Evolutionary conservation across 2,329 filamentous ascomycete genomes (phyloP).

Genomic region (Diaporthe caulivora): DNA sequence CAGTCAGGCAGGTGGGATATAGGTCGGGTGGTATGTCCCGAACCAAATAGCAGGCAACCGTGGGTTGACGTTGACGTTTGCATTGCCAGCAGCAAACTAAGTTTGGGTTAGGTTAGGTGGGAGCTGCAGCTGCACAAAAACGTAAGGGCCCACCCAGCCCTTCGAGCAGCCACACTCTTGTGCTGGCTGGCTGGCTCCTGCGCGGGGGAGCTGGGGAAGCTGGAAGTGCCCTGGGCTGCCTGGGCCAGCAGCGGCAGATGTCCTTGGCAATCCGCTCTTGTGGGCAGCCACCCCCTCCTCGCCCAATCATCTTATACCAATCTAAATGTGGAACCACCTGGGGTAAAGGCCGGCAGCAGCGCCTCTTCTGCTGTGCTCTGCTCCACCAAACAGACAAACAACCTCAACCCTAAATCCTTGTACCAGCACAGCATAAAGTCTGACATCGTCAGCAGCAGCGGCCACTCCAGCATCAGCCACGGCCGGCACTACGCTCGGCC

Average conservation of each 20-base stretch:
- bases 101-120: constrained; percentile 12
- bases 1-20: not conserved
- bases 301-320: constrained; percentile 33
- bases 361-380: not conserved
- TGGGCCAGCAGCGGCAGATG: not conserved
- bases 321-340: constrained; percentile 12
- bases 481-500: not conserved
- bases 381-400: constrained; percentile 26
- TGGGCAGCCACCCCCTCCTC: not conserved
- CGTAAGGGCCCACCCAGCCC: constrained; percentile 18
- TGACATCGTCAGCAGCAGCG: constrained; percentile 7
- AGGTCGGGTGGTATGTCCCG: not conserved
- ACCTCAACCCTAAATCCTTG: constrained; percentile 25
- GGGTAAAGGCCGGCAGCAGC: not conserved
- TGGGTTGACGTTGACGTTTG: constrained; percentile 32
- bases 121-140: constrained; percentile 1
- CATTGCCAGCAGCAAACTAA: constrained; percentile 7
- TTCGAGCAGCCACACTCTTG: not conserved
- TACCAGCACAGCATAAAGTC: not conserved
- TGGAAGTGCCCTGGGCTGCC: no score
- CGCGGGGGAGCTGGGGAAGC: no score
- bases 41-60: constrained; percentile 31
- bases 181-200: not conserved
- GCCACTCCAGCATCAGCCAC: not conserved
- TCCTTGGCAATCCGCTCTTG: constrained; percentile 22